Evolutionary conservation across 2,329 filamentous ascomycete species (phyloP).

Genomic region (Colletotrichum costaricense): DNA sequence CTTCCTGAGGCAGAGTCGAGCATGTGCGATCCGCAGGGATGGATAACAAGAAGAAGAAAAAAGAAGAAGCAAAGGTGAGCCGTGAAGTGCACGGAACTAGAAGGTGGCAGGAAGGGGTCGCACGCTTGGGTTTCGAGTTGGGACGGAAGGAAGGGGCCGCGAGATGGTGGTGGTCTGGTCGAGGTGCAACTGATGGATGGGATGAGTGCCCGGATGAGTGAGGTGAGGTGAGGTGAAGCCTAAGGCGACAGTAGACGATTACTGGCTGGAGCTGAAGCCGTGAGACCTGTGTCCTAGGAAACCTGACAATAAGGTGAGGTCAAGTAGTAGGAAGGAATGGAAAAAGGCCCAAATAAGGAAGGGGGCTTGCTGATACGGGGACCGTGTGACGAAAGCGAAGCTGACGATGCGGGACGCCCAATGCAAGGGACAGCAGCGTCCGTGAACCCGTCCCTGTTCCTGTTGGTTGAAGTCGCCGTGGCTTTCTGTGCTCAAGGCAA

Average conservation of each 20-base stretch:
- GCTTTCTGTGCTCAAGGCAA: background rate
- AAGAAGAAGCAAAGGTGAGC: background rate
- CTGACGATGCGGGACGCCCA: background rate
- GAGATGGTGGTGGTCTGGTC: background rate
- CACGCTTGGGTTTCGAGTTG: background rate
- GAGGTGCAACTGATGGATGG: background rate
- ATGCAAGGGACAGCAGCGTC: constrained; percentile 7
- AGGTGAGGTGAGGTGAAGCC: background rate
- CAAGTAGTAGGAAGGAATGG: background rate
- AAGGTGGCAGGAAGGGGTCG: background rate
- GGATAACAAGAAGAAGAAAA: background rate
- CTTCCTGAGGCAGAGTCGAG: background rate
- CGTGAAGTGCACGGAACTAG: background rate
- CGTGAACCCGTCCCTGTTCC: constrained; percentile 3
- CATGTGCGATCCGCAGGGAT: constrained; percentile 4
- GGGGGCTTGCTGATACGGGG: background rate
- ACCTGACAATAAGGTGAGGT: background rate
- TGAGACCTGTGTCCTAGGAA: constrained; percentile 2
- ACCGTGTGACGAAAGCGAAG: background rate
- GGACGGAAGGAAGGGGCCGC: background rate
- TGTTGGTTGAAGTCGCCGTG: background rate
- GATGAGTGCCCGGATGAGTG: too few relatives aligned
- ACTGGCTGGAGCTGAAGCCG: background rate
- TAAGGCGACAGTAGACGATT: background rate
- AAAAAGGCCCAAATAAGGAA: constrained; percentile 5